Evolutionary conservation across 106 monocot species (phyloP).

Genomic region (Dioscorea dumetorum): DNA sequence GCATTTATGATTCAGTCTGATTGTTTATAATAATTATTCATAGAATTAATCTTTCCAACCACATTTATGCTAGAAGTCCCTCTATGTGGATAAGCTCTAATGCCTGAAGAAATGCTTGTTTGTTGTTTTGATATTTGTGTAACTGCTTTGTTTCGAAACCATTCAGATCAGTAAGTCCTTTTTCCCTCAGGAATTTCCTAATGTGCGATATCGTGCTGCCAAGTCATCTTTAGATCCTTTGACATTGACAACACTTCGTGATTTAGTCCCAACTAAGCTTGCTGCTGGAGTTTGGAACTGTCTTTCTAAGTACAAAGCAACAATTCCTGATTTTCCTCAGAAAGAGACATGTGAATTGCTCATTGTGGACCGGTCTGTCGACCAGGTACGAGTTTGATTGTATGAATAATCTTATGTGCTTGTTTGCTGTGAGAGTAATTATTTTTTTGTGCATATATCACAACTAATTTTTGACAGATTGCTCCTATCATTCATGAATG

Average conservation of each 20-base stretch:
- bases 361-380: slow-evolving; percentile 86
- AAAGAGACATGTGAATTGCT: slow-evolving; percentile 93
- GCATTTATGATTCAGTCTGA: no score
- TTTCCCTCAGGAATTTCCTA: slow-evolving; percentile 76
- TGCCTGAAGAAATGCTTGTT: no score
- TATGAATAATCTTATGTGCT: not conserved
- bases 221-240: slow-evolving; percentile 75
- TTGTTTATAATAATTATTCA: no score
- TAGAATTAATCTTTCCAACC: no score
- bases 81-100: no score
- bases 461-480: slow-evolving; percentile 38
- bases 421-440: not conserved
- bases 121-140: no score
- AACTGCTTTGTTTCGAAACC: no score
- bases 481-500: slow-evolving; percentile 97
- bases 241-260: slow-evolving; percentile 77
- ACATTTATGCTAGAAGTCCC: no score
- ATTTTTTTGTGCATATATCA: not conserved
- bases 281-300: slow-evolving; percentile 89
- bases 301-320: slow-evolving; percentile 55
- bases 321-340: slow-evolving; percentile 77
- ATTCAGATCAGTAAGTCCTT: no score
- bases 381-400: slow-evolving; percentile 49
- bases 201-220: slow-evolving; percentile 89
- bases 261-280: slow-evolving; percentile 91